A percentile compares a stretch with the other conserved stretches of the same genome.
These are phyloP conservation scores for Lactarius psammicola DNA, from an alignment of 768 basidiomycete genomes.

Conservation along the genomic window DNA sequence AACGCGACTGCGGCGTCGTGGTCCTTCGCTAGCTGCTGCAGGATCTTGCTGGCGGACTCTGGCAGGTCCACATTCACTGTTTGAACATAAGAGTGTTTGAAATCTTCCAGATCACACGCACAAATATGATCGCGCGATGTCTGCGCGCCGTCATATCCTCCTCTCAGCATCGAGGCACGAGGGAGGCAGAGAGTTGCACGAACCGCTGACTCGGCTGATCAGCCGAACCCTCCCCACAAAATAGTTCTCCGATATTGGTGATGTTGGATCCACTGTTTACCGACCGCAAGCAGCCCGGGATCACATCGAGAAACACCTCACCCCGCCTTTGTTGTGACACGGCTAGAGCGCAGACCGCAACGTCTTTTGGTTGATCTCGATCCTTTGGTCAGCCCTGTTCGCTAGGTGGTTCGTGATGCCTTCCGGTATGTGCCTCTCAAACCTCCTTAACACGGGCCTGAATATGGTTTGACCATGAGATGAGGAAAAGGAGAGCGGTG, in stretches of 20 bases:
- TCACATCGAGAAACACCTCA: slow-evolving; percentile 1
- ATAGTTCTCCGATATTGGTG: slow-evolving; percentile 3
- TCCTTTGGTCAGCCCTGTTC: not conserved
- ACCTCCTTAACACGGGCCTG: not conserved
- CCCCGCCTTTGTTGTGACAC: not conserved
- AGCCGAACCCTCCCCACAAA: not conserved
- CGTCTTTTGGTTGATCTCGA: not conserved
- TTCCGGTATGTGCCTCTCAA: not conserved
- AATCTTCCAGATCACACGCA: slow-evolving; percentile 13
- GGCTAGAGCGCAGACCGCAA: not conserved
- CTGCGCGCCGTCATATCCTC: slow-evolving; percentile 7
- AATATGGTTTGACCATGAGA: not conserved
- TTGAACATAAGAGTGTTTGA: slow-evolving; percentile 6
- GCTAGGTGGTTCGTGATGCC: not conserved
- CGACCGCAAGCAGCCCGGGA: slow-evolving; percentile 4
- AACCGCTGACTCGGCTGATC: not conserved
- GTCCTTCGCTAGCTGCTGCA: slow-evolving; percentile 8
- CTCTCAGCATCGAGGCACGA: slow-evolving; percentile 8
- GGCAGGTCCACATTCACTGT: not conserved
- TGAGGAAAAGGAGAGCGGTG: not conserved
- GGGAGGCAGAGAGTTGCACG: not conserved
- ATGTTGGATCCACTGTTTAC: not conserved
- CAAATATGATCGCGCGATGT: slow-evolving; percentile 15
- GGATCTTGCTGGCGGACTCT: not conserved
- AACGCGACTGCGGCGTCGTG: slow-evolving; percentile 6